Conservation (phyloP, 2,329 filamentous ascomycete species). For the Didymella sp. region DNA sequence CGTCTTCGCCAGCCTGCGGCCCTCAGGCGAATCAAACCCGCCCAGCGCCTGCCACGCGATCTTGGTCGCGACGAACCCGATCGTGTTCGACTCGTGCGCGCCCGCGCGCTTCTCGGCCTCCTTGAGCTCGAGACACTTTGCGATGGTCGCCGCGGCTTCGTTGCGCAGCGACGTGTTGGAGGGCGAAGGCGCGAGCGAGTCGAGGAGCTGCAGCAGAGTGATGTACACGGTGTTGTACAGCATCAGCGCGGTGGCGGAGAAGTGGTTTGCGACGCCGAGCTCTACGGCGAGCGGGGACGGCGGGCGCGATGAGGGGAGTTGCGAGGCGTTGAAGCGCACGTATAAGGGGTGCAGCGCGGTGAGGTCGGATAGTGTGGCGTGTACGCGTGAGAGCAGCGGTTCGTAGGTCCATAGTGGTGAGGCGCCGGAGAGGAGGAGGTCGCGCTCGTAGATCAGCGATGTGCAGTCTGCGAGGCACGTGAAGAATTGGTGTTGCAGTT, state of each 20-base stretch:
- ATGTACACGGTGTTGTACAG: conserved; percentile 36
- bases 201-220: conserved; percentile 29
- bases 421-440: conserved; percentile 7
- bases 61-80: conserved; percentile 35
- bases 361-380: conserved; percentile 13
- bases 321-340: conserved; percentile 25
- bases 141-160: conserved; percentile 29
- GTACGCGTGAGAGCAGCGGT: conserved; percentile 18
- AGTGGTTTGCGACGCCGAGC: conserved; percentile 27
- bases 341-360: conserved; percentile 22
- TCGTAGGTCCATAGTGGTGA: not conserved
- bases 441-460: conserved; percentile 23
- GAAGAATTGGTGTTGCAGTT: conserved; percentile 32
- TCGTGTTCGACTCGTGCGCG: conserved; percentile 31
- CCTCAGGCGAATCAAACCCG: conserved; percentile 31
- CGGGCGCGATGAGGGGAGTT: conserved; percentile 5
- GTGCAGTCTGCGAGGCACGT: conserved; percentile 37
- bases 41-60: conserved; percentile 38
- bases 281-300: conserved; percentile 19
- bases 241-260: conserved; percentile 33
- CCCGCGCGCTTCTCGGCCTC: conserved; percentile 26
- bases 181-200: conserved; percentile 27
- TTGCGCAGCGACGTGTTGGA: conserved; percentile 23
- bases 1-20: conserved; percentile 25
- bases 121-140: conserved; percentile 32